phyloP scores from a whole-genome alignment of 2,329 filamentous ascomycete genomes.

The Mariannaea sp. region DNA sequence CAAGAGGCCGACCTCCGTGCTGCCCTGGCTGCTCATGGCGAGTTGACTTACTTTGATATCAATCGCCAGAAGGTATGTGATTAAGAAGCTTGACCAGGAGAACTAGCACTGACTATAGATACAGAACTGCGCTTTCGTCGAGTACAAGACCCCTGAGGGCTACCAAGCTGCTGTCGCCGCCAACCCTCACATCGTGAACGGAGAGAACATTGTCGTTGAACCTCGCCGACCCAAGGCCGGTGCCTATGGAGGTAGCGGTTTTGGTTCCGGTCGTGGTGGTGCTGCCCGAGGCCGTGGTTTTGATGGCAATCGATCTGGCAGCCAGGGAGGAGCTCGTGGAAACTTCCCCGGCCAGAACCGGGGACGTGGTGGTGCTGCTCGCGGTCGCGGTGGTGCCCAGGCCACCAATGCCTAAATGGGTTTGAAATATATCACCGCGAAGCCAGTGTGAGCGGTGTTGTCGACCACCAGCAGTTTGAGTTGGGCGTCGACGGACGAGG shows the following conservation, averaged over 20 bases:
- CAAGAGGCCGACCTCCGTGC: conserved; percentile 73
- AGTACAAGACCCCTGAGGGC: conserved; percentile 80
- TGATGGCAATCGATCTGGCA: conserved; percentile 62
- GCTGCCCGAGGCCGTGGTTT: conserved; percentile 69
- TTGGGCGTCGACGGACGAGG: conserved; percentile 5
- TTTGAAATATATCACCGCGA: conserved; percentile 13
- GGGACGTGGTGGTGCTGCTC: conserved; percentile 68
- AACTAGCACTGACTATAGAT: conserved; percentile 25
- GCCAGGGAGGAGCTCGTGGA: conserved; percentile 67
- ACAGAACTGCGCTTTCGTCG: conserved; percentile 95
- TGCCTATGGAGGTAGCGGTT: conserved; percentile 72
- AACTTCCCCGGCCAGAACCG: conserved; percentile 70
- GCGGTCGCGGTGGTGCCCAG: conserved; percentile 66
- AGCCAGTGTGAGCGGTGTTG: conserved; percentile 6
- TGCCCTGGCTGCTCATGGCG: conserved; percentile 72
- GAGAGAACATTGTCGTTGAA: conserved; percentile 84
- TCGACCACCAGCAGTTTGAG: conserved; percentile 1
- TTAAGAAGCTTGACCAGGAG: background rate
- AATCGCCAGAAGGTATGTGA: conserved; percentile 79
- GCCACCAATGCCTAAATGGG: conserved; percentile 54
- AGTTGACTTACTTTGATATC: conserved; percentile 75
- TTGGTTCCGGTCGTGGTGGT: conserved; percentile 65
- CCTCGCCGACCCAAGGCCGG: conserved; percentile 80
- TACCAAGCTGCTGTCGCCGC: conserved; percentile 82
- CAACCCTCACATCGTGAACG: conserved; percentile 85